Evolutionary conservation across 139 green algal species (phyloP), one percentile per base, ranked within the genome.

Genomic region (Closterium sp.): DNA sequence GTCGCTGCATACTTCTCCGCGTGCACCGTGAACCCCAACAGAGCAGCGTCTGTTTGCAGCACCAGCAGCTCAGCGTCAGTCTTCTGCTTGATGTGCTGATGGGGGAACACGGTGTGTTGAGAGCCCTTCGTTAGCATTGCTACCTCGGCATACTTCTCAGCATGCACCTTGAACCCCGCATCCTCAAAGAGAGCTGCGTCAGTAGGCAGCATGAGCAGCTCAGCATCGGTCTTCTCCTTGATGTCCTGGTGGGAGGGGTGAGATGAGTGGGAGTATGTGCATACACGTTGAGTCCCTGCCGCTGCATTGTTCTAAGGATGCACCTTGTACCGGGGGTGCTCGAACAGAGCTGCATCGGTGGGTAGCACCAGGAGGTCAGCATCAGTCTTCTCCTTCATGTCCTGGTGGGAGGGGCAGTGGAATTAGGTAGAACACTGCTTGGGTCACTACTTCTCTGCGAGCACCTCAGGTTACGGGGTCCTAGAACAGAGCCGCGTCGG

Each of bases 371-470:
- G 91, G 91, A 99, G 95, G 0, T 99, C 97, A 0, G 86, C 93
- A 85, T 99, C 96, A 7, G 64, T 89, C 88, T 95, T 92, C 30
- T 93, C 91, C 85, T 95, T 94, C 12, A 94, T 34, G 34, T 90
- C 91, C 90, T 93, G 90, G 8, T n/a, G 38, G 1, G 38, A 12
- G 4, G 38, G 21, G n/a, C n/a, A n/a, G n/a, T n/a, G n/a, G n/a
- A n/a, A n/a, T n/a, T n/a, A n/a, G n/a, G n/a, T n/a, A n/a, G n/a
- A n/a, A n/a, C n/a, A n/a, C n/a, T n/a, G n/a, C n/a, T n/a, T n/a
- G n/a, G n/a, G n/a, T n/a, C n/a, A n/a, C n/a, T 98, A 99, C 95
- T 97, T 97, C 95, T 98, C 97, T 21, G 97, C 97, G 89, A 95
- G 31, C 31, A 93, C 91, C 96, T 94, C 92, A 87, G n/a, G n/a